Percentiles rank a stretch among this genome's conserved stretches.
phyloP scores from a whole-genome alignment of 1,139 yeast genomes.

The Hansenula sp. region DNA sequence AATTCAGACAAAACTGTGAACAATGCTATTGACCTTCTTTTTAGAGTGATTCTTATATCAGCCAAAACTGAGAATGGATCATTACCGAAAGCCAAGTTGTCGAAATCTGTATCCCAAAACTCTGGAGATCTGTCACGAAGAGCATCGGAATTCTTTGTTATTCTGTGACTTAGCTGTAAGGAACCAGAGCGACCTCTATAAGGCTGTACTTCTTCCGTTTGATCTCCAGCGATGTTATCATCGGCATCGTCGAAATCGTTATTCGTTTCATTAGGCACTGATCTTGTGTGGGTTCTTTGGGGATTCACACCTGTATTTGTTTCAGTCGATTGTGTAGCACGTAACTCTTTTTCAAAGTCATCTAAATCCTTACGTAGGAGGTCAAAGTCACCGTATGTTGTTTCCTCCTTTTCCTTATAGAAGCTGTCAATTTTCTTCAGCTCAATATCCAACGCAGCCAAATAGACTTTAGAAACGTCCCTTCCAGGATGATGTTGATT shows the following conservation, averaged over 20 bases:
- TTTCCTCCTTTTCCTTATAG: conserved; percentile 49
- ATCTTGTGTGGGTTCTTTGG: conserved; percentile 4
- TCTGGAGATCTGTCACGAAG: conserved; percentile 20
- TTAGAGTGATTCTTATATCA: conserved; percentile 62
- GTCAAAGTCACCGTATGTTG: conserved; percentile 43
- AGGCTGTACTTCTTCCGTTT: conserved; percentile 10
- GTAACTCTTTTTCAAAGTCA: conserved; percentile 25
- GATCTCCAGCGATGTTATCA: conserved; percentile 5
- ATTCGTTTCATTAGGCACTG: conserved; percentile 6
- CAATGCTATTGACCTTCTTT: conserved; percentile 58
- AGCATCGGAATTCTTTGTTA: conserved; percentile 12
- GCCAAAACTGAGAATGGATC: conserved; percentile 30
- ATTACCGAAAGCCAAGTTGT: conserved; percentile 11
- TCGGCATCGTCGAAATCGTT: background rate
- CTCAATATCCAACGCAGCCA: conserved; percentile 33
- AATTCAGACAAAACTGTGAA: conserved; percentile 81
- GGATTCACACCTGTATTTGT: background rate
- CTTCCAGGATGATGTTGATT: conserved; percentile 10
- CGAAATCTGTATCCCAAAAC: conserved; percentile 25
- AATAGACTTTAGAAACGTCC: conserved; percentile 23
- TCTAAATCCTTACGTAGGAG: conserved; percentile 41
- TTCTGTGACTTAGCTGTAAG: conserved; percentile 9
- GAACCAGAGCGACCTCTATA: conserved; percentile 19
- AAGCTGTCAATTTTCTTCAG: conserved; percentile 57
- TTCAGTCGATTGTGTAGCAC: conserved; percentile 3